phyloP scores from a whole-genome alignment of 805 yeast species.

The Suhomyces sp. region DNA sequence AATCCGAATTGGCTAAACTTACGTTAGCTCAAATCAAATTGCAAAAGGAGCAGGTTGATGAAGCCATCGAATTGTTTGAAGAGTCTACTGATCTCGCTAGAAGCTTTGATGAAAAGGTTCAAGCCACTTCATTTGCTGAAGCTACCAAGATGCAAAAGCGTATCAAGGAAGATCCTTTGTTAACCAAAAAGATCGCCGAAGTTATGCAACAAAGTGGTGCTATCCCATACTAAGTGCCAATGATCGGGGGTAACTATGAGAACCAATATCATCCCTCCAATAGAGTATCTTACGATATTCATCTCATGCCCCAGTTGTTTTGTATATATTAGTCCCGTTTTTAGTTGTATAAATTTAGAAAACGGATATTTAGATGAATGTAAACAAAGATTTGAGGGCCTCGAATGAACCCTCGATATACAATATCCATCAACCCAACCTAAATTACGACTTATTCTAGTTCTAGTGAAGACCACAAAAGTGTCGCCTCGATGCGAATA shows the following conservation, averaged over 20 bases:
- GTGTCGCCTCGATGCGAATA: no score
- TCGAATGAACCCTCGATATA: neutral
- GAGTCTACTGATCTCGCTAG: conserved; percentile 81
- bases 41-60: conserved; percentile 77
- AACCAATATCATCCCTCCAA: neutral
- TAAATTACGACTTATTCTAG: no score
- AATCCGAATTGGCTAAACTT: conserved; percentile 82
- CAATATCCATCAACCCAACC: neutral
- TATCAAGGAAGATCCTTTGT: conserved; percentile 65
- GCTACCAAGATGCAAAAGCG: conserved; percentile 88
- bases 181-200: conserved; percentile 62
- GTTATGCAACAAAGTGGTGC: conserved; percentile 39
- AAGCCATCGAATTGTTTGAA: conserved; percentile 79
- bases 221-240: conserved; percentile 7
- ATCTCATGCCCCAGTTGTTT: neutral
- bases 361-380: neutral
- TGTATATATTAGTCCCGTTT: neutral
- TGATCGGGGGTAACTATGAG: neutral
- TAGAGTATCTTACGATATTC: neutral
- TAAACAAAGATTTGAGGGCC: no score
- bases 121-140: conserved; percentile 87
- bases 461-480: no score
- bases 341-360: neutral
- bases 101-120: conserved; percentile 80
- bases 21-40: conserved; percentile 89